A percentile compares a stretch with the other conserved stretches of the same genome.
These are phyloP conservation scores for Pseudocercospora macadamiae DNA, from an alignment of 2,329 filamentous ascomycete species.

Conservation along the genomic window DNA sequence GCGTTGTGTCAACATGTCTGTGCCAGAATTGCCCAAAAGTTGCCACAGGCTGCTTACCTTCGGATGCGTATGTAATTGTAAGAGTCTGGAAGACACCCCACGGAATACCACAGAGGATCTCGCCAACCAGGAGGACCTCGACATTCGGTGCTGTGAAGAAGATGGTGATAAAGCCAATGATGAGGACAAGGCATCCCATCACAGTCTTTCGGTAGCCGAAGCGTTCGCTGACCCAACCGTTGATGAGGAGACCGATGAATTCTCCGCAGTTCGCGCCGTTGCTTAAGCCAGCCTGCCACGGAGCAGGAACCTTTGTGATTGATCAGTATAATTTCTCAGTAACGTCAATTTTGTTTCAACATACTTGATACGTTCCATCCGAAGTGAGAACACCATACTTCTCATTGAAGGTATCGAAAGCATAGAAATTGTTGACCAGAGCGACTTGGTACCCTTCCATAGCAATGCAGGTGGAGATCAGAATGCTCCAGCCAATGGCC, in stretches of 20 bases:
- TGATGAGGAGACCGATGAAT: constrained; percentile 49
- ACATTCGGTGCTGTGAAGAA: constrained; percentile 54
- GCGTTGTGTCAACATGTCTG: too few relatives aligned
- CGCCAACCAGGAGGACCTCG: constrained; percentile 47
- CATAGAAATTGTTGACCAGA: constrained; percentile 79
- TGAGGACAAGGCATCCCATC: constrained; percentile 47
- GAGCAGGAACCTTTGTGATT: constrained; percentile 45
- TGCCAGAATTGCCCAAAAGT: too few relatives aligned
- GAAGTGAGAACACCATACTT: constrained; percentile 46
- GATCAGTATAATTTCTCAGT: neutral
- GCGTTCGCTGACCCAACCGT: constrained; percentile 51
- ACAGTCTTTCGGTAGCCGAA: constrained; percentile 52
- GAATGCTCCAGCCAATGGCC: constrained; percentile 78
- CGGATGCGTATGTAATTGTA: constrained; percentile 55
- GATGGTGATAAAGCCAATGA: constrained; percentile 51
- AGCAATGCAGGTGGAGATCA: constrained; percentile 87
- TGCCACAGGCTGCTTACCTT: too few relatives aligned
- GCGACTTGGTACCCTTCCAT: constrained; percentile 91
- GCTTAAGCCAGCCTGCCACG: constrained; percentile 52
- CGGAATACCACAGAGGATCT: constrained; percentile 53
- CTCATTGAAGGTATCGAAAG: constrained; percentile 50
- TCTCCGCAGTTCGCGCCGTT: constrained; percentile 54
- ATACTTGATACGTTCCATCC: constrained; percentile 37
- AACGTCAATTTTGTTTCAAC: neutral
- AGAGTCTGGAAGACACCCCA: constrained; percentile 55